Evolutionary conservation across 768 basidiomycete species (phyloP), one percentile per base, ranked within the genome.

Genomic region (Suillus paluster): DNA sequence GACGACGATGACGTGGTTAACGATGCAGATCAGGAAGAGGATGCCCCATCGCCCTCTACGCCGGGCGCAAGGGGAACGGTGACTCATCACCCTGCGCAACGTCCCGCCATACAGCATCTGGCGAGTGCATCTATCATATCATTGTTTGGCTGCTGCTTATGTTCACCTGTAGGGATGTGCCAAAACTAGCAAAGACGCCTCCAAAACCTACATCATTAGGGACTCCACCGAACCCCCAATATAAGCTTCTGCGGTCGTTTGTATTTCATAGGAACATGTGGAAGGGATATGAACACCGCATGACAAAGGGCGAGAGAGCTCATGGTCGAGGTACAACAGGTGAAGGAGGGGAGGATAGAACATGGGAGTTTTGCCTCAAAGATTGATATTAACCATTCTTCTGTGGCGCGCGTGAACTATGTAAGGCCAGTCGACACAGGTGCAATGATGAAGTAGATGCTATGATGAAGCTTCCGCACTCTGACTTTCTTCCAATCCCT

Each of bases 201-300:
- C 88, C 88, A 17, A 77, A 81, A 17, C 81, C 85, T 25, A 71
- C 79, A 23, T 73, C 77, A 15, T 70, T 77, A 3, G 82, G 80
- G 48, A 77, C 79, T 42, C 75, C 77, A 3, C 75, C 78, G n/a
- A 91, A 89, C 70, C 91, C 92, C 6, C 77, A 74, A 5, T 99
- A 90, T 71, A 82, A 74, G 2, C 81, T 90, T 12, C 72, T 94
- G 19, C 84, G 92, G 33, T 96, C 94, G 1, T 98, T 96, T 73
- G 79, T 73, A 19, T 98, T 99, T 71, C 78, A 86, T 45, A 80
- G 91, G 45, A 73, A 73, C 11, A 64, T 78, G 0, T 99, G 94
- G 87, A 85, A 83, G 53, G 94, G 93, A 1, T 99, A 98, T 68
- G 89, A 89, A 67, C 97, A 99, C 73, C 80, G 93, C n/a, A 91